Base-by-base conservation (phyloP, 768 basidiomycete species). In the Tulasnella sp. region DNA sequence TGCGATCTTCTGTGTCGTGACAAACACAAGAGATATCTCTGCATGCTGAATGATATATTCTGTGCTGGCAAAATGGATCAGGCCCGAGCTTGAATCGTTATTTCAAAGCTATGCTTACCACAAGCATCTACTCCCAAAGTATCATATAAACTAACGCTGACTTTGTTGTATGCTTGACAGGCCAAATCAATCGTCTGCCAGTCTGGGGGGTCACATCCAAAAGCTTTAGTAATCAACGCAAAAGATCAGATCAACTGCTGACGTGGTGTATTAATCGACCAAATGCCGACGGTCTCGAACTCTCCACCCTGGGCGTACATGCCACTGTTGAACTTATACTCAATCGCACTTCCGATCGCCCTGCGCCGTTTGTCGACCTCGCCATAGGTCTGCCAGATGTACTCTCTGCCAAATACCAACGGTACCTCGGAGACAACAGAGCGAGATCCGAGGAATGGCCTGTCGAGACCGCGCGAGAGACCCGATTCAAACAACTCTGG, bases 181-280 rank as follows among this genome's bases (percentile, higher is more conserved):
- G 90, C 85, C 56, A 92, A 74, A 66, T 94, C 92, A 46, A 93
- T 75, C 29, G 93, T 72, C 71, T 97, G 93, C 94, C 96, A 99
- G 71, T 96, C 96, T 87, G 70, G 15, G 34, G 15, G 34, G 5
- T 38, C 34, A 38, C n/a, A n/a, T n/a, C n/a, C n/a, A n/a, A n/a
- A n/a, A n/a, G n/a, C n/a, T n/a, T n/a, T n/a, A n/a, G n/a, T n/a
- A n/a, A n/a, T n/a, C n/a, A n/a, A n/a, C n/a, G n/a, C n/a, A n/a
- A n/a, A n/a, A n/a, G n/a, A n/a, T n/a, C n/a, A n/a, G n/a, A n/a
- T n/a, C n/a, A n/a, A 48, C n/a, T 7, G 68, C 75, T 38, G 65
- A 86, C 88, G 87, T 54, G 91, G 88, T 65, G 84, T 74, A 68
- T 92, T 92, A 53, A 73, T 74, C 49, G 83, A 81, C 88, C 87